Percentiles rank a stretch among this genome's conserved stretches.
phyloP scores from a whole-genome alignment of 2,329 filamentous ascomycete genomes.

The Colletotrichum sp. region DNA sequence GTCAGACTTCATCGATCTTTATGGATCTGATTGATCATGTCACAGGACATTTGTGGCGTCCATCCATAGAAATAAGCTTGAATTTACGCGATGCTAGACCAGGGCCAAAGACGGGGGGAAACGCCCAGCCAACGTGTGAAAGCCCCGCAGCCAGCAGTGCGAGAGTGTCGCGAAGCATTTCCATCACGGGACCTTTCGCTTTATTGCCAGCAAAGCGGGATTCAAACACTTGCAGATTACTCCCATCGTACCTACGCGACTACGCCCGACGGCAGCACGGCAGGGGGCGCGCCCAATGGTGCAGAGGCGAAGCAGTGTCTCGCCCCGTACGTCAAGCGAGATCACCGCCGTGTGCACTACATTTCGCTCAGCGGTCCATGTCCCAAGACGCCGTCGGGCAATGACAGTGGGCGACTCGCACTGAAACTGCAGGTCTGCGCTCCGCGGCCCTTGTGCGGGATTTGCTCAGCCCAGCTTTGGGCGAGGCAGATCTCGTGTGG shows the following conservation, averaged over 20 bases:
- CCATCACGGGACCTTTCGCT: not conserved
- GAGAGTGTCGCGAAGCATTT: not conserved
- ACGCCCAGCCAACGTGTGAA: not conserved
- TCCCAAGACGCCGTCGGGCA: not conserved
- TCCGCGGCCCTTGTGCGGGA: not conserved
- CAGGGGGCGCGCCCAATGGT: not conserved
- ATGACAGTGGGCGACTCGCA: not conserved
- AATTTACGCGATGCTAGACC: not conserved
- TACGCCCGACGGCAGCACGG: not conserved
- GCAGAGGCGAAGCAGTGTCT: not conserved
- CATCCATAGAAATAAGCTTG: not conserved
- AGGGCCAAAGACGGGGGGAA: not conserved
- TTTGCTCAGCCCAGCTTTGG: not conserved
- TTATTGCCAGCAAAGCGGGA: not conserved
- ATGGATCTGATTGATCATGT: not conserved
- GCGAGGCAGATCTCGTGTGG: not conserved
- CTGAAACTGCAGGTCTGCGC: not conserved
- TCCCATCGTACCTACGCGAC: not conserved
- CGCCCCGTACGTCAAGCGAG: not conserved
- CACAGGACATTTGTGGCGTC: not conserved
- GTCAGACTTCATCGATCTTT: not conserved
- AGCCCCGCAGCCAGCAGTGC: accelerated
- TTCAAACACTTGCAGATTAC: not conserved
- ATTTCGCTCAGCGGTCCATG: not conserved
- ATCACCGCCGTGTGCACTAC: not conserved